A percentile compares a stretch with the other conserved stretches of the same genome.
Evolutionary conservation across 768 basidiomycete species (phyloP).

Genomic region (Collybia sp.): DNA sequence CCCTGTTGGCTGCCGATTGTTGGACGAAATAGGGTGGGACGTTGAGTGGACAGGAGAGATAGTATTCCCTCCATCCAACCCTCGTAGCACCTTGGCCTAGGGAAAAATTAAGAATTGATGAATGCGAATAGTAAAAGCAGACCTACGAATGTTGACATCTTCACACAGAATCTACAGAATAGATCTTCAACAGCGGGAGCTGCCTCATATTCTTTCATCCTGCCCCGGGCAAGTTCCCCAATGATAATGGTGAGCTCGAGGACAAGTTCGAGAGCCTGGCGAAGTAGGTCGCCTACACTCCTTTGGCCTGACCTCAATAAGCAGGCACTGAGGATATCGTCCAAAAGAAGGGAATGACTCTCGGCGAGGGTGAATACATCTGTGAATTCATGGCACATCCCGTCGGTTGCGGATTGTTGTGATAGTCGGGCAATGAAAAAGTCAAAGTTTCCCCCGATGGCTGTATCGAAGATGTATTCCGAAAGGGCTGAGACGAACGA

Average conservation of each 20-base stretch:
- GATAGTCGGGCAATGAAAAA: conserved; percentile 49
- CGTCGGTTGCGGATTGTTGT: conserved; percentile 12
- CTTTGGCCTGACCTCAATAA: conserved; percentile 66
- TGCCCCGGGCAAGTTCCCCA: conserved; percentile 50
- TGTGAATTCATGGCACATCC: conserved; percentile 30
- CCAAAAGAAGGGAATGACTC: conserved; percentile 63
- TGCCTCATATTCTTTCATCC: conserved; percentile 64
- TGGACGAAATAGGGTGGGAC: too few relatives aligned
- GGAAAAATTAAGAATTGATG: background rate
- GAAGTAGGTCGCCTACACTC: conserved; percentile 59
- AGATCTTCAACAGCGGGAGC: conserved; percentile 50
- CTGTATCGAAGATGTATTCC: conserved; percentile 75
- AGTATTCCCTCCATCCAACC: conserved; percentile 47
- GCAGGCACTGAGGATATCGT: conserved; percentile 75
- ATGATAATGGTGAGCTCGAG: conserved; percentile 65
- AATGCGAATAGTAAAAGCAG: background rate
- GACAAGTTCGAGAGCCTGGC: conserved; percentile 57
- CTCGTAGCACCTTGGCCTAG: conserved; percentile 54
- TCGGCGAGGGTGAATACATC: conserved; percentile 72
- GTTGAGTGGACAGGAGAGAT: conserved; percentile 9
- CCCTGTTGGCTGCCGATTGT: conserved; percentile 30
- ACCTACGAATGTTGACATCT: conserved; percentile 57
- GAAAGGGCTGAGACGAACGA: conserved; percentile 66
- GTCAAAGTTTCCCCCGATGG: conserved; percentile 73
- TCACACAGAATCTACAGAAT: conserved; percentile 45